A percentile compares a stretch with the other conserved stretches of the same genome.
Evolutionary conservation across 176 grass and related monocot genomes (phyloP).

Genomic region (Aegilops sharonensis): DNA sequence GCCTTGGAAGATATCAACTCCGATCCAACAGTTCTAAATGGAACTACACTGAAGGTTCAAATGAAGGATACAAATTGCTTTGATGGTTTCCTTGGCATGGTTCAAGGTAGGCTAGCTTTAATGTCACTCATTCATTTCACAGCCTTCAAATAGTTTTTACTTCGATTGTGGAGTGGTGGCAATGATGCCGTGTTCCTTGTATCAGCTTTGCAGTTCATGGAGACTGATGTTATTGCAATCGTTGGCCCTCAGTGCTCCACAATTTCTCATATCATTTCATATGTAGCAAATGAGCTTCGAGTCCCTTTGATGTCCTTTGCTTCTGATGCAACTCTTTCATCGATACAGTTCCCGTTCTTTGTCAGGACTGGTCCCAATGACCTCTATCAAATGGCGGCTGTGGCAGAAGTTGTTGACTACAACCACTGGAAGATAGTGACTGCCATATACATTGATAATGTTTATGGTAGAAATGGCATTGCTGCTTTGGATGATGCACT

Average conservation of each 20-base stretch:
- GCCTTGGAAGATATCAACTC: slow-evolving; percentile 87
- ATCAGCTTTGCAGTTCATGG: slow-evolving; percentile 89
- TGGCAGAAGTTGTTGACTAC: slow-evolving; percentile 70
- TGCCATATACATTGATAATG: slow-evolving; percentile 79
- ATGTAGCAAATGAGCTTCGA: slow-evolving; percentile 73
- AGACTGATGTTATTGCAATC: slow-evolving; percentile 77
- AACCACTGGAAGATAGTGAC: slow-evolving; percentile 87
- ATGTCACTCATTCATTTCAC: neutral
- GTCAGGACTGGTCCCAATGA: slow-evolving; percentile 72
- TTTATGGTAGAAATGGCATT: slow-evolving; percentile 88
- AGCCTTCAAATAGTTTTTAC: neutral
- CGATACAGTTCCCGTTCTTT: slow-evolving; percentile 82
- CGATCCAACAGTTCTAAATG: slow-evolving; percentile 70
- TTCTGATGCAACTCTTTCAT: slow-evolving; percentile 80
- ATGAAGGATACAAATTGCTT: slow-evolving; percentile 71
- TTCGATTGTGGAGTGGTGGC: slow-evolving; percentile 5
- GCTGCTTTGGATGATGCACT: slow-evolving; percentile 77
- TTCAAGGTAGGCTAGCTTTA: slow-evolving; percentile 57
- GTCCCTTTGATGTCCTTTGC: slow-evolving; percentile 87
- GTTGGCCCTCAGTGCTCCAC: slow-evolving; percentile 84
- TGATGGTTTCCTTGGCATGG: slow-evolving; percentile 82
- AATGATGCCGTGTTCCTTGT: neutral
- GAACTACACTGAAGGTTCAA: slow-evolving; percentile 49
- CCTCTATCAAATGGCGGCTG: slow-evolving; percentile 79
- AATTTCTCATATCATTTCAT: slow-evolving; percentile 78